Percentiles rank a stretch among this genome's conserved stretches.
phyloP scores from a whole-genome alignment of 208 protist species.

The Entamoeba histolytica region DNA sequence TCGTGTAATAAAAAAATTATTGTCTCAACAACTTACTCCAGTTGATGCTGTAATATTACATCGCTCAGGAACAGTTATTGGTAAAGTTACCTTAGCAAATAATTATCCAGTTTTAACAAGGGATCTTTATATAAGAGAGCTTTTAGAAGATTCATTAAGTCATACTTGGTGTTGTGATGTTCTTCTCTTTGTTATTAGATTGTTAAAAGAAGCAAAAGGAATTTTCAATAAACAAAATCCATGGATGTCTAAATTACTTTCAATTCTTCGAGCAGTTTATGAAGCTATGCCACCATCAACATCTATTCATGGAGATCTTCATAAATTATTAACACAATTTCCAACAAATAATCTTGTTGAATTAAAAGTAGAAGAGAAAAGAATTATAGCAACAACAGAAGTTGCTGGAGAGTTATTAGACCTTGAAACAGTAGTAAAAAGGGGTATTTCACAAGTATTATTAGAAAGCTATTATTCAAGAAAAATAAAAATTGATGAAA shows the following conservation, averaged over 20 bases:
- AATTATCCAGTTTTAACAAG: neutral
- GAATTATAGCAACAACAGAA: neutral
- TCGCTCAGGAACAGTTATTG: neutral
- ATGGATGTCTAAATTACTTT: neutral
- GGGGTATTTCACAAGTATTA: neutral
- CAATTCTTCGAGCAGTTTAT: neutral
- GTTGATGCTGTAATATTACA: neutral
- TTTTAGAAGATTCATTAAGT: neutral
- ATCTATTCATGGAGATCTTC: neutral
- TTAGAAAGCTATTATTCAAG: neutral
- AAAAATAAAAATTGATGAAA: neutral
- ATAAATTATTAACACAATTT: neutral
- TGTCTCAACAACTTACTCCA: neutral
- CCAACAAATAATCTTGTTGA: neutral
- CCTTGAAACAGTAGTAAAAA: neutral
- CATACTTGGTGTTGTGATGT: neutral
- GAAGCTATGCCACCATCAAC: neutral
- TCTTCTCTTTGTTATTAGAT: neutral
- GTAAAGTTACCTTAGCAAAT: neutral
- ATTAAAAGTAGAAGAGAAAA: neutral
- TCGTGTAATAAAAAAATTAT: neutral
- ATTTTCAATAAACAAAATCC: neutral
- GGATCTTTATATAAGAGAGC: neutral
- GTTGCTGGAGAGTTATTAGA: neutral
- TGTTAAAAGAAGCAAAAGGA: neutral